Base-by-base conservation (phyloP, 164 flowering plant species). In the Sedum album region DNA sequence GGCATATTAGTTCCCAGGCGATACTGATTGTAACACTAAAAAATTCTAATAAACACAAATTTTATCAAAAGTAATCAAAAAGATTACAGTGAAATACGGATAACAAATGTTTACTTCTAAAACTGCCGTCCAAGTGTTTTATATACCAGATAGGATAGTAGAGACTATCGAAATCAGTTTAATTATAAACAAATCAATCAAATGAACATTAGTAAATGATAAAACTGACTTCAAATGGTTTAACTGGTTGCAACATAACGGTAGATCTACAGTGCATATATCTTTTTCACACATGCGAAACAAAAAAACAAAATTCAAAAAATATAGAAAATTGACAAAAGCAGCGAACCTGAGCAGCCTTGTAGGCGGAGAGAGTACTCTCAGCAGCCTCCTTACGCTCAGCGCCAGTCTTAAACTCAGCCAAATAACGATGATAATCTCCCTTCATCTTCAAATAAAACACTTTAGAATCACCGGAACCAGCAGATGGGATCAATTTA, bases 331-430 rank as follows among this genome's bases (percentile, higher is more conserved):
- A 17, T 46, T 15, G 18, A 46, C 46, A 42, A 6, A 46, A 15
- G 18, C 1, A 46, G 51, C 51, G 18, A 46, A 46, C 51, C 51
- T 46, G 51, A 18, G 51, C 51, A 46, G 51, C 51, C 51, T 46
- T 46, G 51, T 46, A 46, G 51, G 51, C 51, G n/a, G 51, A 46
- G 51, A 46, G 51, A 46, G 51, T 46, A n/a, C 51, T 46, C n/a
- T 46, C 51, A 46, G 51, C 51, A 46, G 51, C 51, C 18, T 46
- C 51, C 51, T 46, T 46, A 46, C 51, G 51, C 51, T 46, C 51
- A 46, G 51, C 51, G 51, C 51, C 51, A n/a, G 51, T 46, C 51
- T 46, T 46, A 46, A 46, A 46, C n/a, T 46, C 51, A 15, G 51
- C 51, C 51, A 46, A 15, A 46, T 46, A 46, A 15, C 51, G 51